A percentile compares a stretch with the other conserved stretches of the same genome.
Conservation (phyloP, 768 basidiomycete genomes). For the Saitozyma podzolica region DNA sequence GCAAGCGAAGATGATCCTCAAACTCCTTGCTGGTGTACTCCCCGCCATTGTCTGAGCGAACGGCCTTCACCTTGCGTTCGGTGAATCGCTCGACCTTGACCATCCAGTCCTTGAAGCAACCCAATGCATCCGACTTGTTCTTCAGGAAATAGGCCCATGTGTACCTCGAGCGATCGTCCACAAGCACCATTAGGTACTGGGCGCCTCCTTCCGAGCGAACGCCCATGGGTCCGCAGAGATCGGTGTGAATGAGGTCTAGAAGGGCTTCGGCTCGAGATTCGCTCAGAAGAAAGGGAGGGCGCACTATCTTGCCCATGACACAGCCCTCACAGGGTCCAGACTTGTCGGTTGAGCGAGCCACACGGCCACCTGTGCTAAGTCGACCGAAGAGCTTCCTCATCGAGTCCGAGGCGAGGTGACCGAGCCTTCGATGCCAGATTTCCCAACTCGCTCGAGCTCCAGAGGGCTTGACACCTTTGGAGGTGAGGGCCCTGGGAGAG, state of each 20-base stretch:
- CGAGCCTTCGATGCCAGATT: conserved; percentile 9
- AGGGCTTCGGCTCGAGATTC: no score
- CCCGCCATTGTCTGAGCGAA: conserved; percentile 14
- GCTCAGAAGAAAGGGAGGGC: no score
- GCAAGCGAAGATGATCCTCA: conserved; percentile 3
- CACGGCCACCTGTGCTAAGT: conserved; percentile 5
- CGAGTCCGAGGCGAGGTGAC: conserved; percentile 7
- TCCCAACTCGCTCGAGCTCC: conserved; percentile 1
- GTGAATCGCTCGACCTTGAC: conserved; percentile 6
- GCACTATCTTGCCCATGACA: background rate
- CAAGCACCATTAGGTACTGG: conserved; percentile 9
- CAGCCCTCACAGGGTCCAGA: conserved; percentile 6
- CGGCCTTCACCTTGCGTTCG: conserved; percentile 8
- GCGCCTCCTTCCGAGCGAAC: conserved; percentile 5
- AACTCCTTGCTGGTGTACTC: conserved; percentile 7
- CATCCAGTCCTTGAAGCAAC: conserved; percentile 10
- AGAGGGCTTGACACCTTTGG: conserved; percentile 1
- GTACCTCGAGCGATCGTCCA: conserved; percentile 13
- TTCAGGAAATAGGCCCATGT: conserved; percentile 6
- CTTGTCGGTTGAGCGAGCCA: conserved; percentile 2
- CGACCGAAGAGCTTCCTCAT: conserved; percentile 7
- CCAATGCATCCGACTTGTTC: conserved; percentile 10
- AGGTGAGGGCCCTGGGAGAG: background rate
- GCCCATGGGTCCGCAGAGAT: conserved; percentile 6
- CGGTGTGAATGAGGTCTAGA: conserved; percentile 12